These are phyloP conservation scores for Clathrospora elynae DNA, from an alignment of 2,329 filamentous ascomycete species.

Conservation along the genomic window DNA sequence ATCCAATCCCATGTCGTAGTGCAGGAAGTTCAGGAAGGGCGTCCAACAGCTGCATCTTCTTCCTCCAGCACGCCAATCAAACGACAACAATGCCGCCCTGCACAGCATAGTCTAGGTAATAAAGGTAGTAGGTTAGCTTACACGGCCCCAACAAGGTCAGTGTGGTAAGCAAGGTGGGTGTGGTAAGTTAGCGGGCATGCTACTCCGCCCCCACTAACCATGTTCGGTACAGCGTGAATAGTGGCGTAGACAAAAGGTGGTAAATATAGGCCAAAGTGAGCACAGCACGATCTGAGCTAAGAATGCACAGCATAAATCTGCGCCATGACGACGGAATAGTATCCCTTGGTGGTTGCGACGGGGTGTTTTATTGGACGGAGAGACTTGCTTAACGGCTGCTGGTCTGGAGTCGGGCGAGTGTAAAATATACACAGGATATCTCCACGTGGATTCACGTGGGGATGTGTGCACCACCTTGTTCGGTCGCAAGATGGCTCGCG, in stretches of 20 bases:
- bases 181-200: constrained; percentile 24
- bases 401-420: constrained; percentile 16
- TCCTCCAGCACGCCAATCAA: too few relatives aligned
- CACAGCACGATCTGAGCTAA: constrained; percentile 14
- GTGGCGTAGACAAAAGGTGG: constrained; percentile 16
- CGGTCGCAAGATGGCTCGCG: not conserved
- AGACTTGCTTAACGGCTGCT: constrained; percentile 9
- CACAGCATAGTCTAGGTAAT: constrained; percentile 14
- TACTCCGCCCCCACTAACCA: too few relatives aligned
- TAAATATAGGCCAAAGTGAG: constrained; percentile 27
- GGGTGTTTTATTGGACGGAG: constrained; percentile 11
- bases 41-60: too few relatives aligned
- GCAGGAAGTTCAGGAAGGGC: too few relatives aligned
- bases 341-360: constrained; percentile 12
- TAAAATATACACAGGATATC: constrained; percentile 16
- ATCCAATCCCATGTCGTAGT: not conserved
- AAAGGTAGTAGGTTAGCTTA: too few relatives aligned
- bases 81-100: constrained; percentile 10
- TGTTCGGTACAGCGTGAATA: constrained; percentile 23
- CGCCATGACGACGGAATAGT: constrained; percentile 21
- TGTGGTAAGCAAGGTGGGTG: too few relatives aligned
- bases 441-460: constrained; percentile 12
- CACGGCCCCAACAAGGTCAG: constrained; percentile 3
- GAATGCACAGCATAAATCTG: constrained; percentile 14
- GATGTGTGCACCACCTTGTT: constrained; percentile 10